phyloP scores from a whole-genome alignment of 2,329 filamentous ascomycete genomes.

The Neopestalotiopsis clavispora region DNA sequence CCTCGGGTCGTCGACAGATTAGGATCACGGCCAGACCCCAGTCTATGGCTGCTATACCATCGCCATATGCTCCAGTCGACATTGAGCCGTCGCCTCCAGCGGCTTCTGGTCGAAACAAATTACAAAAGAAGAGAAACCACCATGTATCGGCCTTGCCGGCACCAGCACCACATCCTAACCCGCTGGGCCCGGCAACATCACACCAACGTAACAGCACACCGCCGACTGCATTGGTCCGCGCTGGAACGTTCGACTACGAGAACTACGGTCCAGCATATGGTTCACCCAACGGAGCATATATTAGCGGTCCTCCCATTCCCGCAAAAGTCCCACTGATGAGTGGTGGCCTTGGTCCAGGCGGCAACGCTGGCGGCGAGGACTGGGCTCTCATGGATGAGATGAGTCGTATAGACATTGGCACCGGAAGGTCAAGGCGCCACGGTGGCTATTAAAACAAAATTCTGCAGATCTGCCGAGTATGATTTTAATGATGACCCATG shows the following conservation, averaged over 20 bases:
- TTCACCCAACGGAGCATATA: slow-evolving; percentile 35
- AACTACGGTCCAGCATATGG: slow-evolving; percentile 51
- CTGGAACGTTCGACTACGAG: slow-evolving; percentile 60
- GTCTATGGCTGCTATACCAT: slow-evolving; percentile 45
- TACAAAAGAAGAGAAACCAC: slow-evolving; percentile 65
- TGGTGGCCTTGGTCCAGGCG: slow-evolving; percentile 37
- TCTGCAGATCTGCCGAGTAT: background rate
- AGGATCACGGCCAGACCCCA: slow-evolving; percentile 56
- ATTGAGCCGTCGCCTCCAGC: slow-evolving; percentile 39
- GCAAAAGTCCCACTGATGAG: slow-evolving; percentile 69
- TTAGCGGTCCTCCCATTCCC: slow-evolving; percentile 64
- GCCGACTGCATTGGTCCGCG: slow-evolving; percentile 48
- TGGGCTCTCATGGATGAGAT: slow-evolving; percentile 74
- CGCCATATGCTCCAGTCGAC: slow-evolving; percentile 33
- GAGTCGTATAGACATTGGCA: slow-evolving; percentile 69
- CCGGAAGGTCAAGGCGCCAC: slow-evolving; percentile 59
- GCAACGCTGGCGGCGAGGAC: slow-evolving; percentile 49
- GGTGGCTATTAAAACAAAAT: slow-evolving; percentile 30
- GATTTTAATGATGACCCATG: background rate
- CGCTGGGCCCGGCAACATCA: slow-evolving; percentile 57
- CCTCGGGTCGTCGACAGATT: slow-evolving; percentile 55
- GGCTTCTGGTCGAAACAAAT: slow-evolving; percentile 56
- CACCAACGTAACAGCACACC: slow-evolving; percentile 56
- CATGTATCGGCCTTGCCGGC: slow-evolving; percentile 49
- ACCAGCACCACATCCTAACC: slow-evolving; percentile 46